Evolutionary conservation across 768 basidiomycete genomes (phyloP).

Genomic region (Hericium coralloides): DNA sequence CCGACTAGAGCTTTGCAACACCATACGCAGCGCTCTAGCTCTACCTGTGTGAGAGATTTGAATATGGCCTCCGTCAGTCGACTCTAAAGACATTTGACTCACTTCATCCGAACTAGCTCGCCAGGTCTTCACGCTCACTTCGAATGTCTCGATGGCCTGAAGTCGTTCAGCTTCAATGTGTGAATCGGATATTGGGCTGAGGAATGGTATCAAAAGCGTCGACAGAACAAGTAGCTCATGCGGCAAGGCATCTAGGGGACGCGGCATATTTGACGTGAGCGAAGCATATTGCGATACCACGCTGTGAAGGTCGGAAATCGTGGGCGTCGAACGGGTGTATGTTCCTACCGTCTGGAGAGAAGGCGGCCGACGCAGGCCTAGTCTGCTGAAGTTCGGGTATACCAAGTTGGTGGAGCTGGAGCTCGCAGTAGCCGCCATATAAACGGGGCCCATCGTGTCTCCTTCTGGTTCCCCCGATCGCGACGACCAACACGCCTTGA

Average conservation of each 20-base stretch:
- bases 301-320: slow-evolving; percentile 29
- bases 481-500: slow-evolving; percentile 43
- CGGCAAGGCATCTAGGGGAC: slow-evolving; percentile 32
- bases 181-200: slow-evolving; percentile 26
- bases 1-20: slow-evolving; percentile 51
- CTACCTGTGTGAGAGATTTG: slow-evolving; percentile 21
- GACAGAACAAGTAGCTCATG: slow-evolving; percentile 52
- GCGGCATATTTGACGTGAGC: slow-evolving; percentile 17
- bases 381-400: slow-evolving; percentile 6
- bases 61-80: neutral
- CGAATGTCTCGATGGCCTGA: slow-evolving; percentile 53
- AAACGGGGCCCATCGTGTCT: slow-evolving; percentile 5
- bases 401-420: slow-evolving; percentile 11
- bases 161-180: slow-evolving; percentile 43
- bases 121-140: slow-evolving; percentile 51
- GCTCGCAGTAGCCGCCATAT: slow-evolving; percentile 13
- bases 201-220: slow-evolving; percentile 48
- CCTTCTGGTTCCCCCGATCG: slow-evolving; percentile 35
- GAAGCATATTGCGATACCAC: slow-evolving; percentile 34
- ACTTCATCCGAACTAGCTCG: slow-evolving; percentile 44
- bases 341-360: slow-evolving; percentile 29
- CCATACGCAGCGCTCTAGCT: slow-evolving; percentile 59
- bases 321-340: slow-evolving; percentile 23
- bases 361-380: slow-evolving; percentile 32
- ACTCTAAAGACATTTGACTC: slow-evolving; percentile 7